phyloP scores from a whole-genome alignment of 768 basidiomycete genomes.

The Trametes punicea region DNA sequence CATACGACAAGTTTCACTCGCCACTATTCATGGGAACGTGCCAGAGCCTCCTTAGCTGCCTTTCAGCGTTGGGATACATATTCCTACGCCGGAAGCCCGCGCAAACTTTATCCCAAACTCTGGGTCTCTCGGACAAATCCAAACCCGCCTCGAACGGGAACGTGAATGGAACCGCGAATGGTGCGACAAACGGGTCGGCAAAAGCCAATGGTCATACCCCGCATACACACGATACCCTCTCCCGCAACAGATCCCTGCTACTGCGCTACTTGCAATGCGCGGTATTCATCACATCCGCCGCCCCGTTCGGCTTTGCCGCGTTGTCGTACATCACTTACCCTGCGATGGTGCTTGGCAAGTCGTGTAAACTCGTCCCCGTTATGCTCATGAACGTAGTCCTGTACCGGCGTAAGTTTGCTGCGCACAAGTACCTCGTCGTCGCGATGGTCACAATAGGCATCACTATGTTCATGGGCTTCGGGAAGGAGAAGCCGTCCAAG shows the following conservation, averaged over 20 bases:
- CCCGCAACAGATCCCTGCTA: slow-evolving; percentile 48
- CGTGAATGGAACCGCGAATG: slow-evolving; percentile 34
- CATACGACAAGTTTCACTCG: slow-evolving; percentile 76
- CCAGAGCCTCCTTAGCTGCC: slow-evolving; percentile 74
- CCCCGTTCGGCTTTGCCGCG: slow-evolving; percentile 94
- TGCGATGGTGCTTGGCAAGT: slow-evolving; percentile 98
- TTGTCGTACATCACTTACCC: slow-evolving; percentile 97
- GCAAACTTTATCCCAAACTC: slow-evolving; percentile 49
- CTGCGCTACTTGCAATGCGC: slow-evolving; percentile 80
- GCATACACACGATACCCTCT: slow-evolving; percentile 28
- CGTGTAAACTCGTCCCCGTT: slow-evolving; percentile 98
- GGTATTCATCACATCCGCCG: slow-evolving; percentile 82
- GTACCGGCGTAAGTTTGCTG: slow-evolving; percentile 88
- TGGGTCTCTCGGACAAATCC: slow-evolving; percentile 53
- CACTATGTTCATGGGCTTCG: slow-evolving; percentile 91
- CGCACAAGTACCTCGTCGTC: slow-evolving; percentile 95
- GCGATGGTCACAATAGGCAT: slow-evolving; percentile 90
- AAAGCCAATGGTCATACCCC: slow-evolving; percentile 26
- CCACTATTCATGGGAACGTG: slow-evolving; percentile 82
- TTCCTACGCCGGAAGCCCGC: slow-evolving; percentile 53
- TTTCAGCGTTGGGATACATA: slow-evolving; percentile 79
- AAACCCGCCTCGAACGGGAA: slow-evolving; percentile 33
- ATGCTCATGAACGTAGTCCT: slow-evolving; percentile 97
- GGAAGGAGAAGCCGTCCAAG: slow-evolving; percentile 48
- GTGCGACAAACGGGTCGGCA: slow-evolving; percentile 15